Conservation (phyloP, 192 early-diverging fungal species). For the Backusella tarrabulga region DNA sequence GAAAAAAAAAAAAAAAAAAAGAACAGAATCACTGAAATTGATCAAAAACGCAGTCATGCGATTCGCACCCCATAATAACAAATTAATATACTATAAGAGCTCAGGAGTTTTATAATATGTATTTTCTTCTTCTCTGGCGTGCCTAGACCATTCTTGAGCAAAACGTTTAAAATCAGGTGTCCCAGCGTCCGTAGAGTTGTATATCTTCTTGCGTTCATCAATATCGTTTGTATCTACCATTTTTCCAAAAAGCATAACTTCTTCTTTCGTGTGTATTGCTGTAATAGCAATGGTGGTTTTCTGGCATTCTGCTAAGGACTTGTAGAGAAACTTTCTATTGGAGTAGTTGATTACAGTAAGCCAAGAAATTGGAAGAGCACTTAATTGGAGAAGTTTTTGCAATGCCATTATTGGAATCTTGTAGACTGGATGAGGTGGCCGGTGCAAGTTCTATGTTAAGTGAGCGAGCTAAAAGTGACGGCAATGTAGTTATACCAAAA, state of each 20-base stretch:
- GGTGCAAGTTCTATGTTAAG: background rate
- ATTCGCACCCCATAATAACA: too few species aligned
- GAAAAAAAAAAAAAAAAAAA: too few species aligned
- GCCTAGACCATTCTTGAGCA: background rate
- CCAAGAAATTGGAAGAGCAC: background rate
- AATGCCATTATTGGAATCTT: background rate
- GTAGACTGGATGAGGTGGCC: background rate
- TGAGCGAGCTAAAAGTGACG: background rate
- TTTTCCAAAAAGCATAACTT: background rate
- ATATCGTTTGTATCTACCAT: background rate
- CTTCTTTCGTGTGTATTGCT: background rate
- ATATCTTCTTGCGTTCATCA: background rate
- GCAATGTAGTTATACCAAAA: background rate
- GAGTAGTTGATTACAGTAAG: background rate
- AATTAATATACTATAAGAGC: too few species aligned
- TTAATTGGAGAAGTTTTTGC: background rate
- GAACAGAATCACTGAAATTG: too few species aligned
- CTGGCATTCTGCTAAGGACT: background rate
- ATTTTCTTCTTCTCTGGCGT: background rate
- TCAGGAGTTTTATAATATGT: background rate
- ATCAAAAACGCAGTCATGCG: too few species aligned
- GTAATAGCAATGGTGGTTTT: background rate
- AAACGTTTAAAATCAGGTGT: background rate
- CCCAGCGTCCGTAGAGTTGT: background rate
- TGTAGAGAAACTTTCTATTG: background rate